Evolutionary conservation across 2,329 filamentous ascomycete genomes (phyloP), one percentile per base, ranked within the genome.

Genomic region (Diaporthe vexans): DNA sequence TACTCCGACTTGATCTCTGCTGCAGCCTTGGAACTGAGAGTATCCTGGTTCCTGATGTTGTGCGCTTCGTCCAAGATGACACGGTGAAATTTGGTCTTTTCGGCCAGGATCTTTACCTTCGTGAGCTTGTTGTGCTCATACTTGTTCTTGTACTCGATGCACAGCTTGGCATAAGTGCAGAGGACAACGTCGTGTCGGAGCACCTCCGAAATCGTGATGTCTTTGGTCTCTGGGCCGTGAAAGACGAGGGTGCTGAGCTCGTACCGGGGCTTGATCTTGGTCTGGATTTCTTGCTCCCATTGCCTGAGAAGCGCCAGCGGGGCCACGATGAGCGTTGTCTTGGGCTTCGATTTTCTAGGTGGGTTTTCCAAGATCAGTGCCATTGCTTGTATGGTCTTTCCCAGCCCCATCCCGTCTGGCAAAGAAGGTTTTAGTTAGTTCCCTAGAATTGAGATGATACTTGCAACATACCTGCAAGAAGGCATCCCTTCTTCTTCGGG

Each of bases 261-360:
- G 29, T 79, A 63, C 1, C 51, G 29, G 24, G 78, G 76, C 65
- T 80, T 81, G 56, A 82, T 76, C 65, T 81, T 82, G 21, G 76
- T 88, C 76, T 89, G 86, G 69, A 96, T 94, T 81, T 97, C 94
- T 70, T 92, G 91, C 78, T 90, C 91, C 95, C 95, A 98, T 78
- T 97, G 97, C 79, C 92, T 95, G 93, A 97, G 95, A n/a, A 97
- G 94, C 69, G 92, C 93, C 8, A 97, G 89, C 0, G 95, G 95
- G 0, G 94, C 92, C 71, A 97, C 87, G 71, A 98, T 95, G 26
- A 98, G 87, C 0, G 94, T 97, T 0, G 92, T 86, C 8, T 90
- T 91, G 4, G 85, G 81, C 0, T 84, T 84, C 7, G 33, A 58
- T 11, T 75, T 48, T 9, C 15, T 11, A 24, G 71, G 58, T 26